A percentile compares a stretch with the other conserved stretches of the same genome.
Evolutionary conservation across 106 monocot genomes (phyloP).

Genomic region (Cymbidium sinense): DNA sequence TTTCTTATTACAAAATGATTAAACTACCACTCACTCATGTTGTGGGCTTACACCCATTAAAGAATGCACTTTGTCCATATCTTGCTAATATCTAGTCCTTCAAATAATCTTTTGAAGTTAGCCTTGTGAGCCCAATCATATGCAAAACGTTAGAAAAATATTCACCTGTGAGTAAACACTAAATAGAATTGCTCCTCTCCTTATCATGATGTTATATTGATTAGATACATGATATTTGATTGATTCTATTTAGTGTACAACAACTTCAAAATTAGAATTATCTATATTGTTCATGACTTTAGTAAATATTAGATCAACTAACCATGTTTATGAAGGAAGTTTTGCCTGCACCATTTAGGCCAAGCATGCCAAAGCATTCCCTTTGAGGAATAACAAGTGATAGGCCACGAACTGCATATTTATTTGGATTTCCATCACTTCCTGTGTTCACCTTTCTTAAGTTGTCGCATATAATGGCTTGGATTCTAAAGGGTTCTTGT

Average conservation of each 20-base stretch:
- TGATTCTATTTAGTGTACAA: background rate
- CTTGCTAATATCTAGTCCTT: constrained; percentile 21
- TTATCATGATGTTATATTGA: no score
- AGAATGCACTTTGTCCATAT: constrained; percentile 39
- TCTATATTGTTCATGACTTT: background rate
- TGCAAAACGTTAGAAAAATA: constrained; percentile 7
- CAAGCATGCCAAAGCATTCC: constrained; percentile 46
- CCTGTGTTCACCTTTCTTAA: constrained; percentile 26
- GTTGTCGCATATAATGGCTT: constrained; percentile 23
- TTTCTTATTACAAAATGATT: background rate
- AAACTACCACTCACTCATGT: constrained; percentile 31
- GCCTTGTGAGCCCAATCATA: constrained; percentile 36
- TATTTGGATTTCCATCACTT: constrained; percentile 32
- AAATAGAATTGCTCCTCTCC: no score
- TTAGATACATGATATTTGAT: background rate
- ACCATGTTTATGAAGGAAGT: constrained; percentile 48
- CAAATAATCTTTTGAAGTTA: constrained; percentile 28
- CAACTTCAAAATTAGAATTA: background rate
- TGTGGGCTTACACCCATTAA: constrained; percentile 50
- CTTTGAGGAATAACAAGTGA: constrained; percentile 26
- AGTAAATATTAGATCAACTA: constrained; percentile 3
- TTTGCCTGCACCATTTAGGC: constrained; percentile 46
- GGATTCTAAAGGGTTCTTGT: background rate
- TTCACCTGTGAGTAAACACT: no score
- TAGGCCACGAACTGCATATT: constrained; percentile 33